Conservation (phyloP, 345 rosid genomes). For the Corchorus olitorius region DNA sequence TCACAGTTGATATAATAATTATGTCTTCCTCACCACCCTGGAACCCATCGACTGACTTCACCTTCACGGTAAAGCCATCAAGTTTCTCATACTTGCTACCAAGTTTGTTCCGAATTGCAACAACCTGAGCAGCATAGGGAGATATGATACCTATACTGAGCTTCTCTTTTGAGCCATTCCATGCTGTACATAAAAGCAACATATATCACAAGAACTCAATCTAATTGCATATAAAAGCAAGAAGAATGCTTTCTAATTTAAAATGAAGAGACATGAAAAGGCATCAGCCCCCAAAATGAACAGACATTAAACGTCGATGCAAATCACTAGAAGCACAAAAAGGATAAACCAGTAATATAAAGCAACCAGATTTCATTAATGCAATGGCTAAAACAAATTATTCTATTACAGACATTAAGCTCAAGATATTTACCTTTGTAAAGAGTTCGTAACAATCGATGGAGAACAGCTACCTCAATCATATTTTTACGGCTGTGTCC, state of each 20-base stretch:
- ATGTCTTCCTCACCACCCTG: constrained; percentile 50
- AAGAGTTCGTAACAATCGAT: constrained; percentile 34
- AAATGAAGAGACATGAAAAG: background rate
- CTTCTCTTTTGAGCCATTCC: constrained; percentile 30
- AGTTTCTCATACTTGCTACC: constrained; percentile 13
- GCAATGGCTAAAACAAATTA: background rate
- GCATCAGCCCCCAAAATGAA: background rate
- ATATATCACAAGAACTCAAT: too few relatives aligned
- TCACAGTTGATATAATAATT: constrained; percentile 46
- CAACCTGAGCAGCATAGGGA: constrained; percentile 45
- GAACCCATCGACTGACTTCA: constrained; percentile 43
- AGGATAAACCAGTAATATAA: background rate
- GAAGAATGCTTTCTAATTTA: background rate
- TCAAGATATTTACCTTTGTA: constrained; percentile 34
- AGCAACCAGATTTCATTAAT: too few relatives aligned
- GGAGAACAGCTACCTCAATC: constrained; percentile 50
- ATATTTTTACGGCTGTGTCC: constrained; percentile 41
- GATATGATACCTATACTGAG: constrained; percentile 45
- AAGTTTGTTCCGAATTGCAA: constrained; percentile 37
- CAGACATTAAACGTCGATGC: background rate
- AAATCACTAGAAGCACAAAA: background rate
- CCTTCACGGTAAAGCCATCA: constrained; percentile 35
- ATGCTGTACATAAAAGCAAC: constrained; percentile 26
- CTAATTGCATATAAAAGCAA: too few relatives aligned
- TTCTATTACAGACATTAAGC: background rate